A percentile compares a stretch with the other conserved stretches of the same genome.
These are phyloP conservation scores for Irpex sp. DNA, from an alignment of 1,284 basidiomycete genomes.

Conservation along the genomic window DNA sequence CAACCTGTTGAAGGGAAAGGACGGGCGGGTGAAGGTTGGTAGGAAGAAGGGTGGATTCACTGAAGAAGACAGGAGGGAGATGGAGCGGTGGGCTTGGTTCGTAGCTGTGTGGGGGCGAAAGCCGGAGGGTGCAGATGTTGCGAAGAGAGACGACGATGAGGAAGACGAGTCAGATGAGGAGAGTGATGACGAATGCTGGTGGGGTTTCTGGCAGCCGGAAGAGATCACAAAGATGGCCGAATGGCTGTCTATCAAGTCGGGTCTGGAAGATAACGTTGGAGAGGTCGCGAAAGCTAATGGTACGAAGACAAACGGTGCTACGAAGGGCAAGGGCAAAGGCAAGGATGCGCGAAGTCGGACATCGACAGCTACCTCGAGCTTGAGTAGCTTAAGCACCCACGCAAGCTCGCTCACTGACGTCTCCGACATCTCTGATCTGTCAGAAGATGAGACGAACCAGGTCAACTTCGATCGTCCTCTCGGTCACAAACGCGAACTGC, in stretches of 20 bases:
- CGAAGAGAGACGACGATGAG: constrained; percentile 18
- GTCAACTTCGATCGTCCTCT: not conserved
- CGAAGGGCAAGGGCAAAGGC: not conserved
- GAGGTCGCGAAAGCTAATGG: constrained; percentile 4
- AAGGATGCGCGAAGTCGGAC: constrained; percentile 1
- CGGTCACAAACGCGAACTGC: constrained; percentile 21
- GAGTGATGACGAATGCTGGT: constrained; percentile 49
- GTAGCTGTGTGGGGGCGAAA: constrained; percentile 65
- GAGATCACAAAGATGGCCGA: constrained; percentile 64
- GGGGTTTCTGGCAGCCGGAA: constrained; percentile 64
- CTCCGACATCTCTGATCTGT: constrained; percentile 22
- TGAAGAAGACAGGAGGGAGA: constrained; percentile 40
- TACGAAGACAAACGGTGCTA: constrained; percentile 14
- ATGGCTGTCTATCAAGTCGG: constrained; percentile 55
- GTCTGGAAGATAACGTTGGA: constrained; percentile 32
- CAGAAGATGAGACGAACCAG: constrained; percentile 15
- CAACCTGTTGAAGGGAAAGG: constrained; percentile 26
- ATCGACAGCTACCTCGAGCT: constrained; percentile 3
- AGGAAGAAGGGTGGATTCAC: constrained; percentile 37
- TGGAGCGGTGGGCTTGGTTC: constrained; percentile 69
- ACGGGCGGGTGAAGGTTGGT: constrained; percentile 24
- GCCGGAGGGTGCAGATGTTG: constrained; percentile 33
- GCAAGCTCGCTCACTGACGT: constrained; percentile 10
- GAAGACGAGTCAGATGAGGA: constrained; percentile 28
- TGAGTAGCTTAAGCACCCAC: constrained; percentile 8